phyloP scores from a whole-genome alignment of 176 grass and related monocot species.

The Phragmites australis region DNA sequence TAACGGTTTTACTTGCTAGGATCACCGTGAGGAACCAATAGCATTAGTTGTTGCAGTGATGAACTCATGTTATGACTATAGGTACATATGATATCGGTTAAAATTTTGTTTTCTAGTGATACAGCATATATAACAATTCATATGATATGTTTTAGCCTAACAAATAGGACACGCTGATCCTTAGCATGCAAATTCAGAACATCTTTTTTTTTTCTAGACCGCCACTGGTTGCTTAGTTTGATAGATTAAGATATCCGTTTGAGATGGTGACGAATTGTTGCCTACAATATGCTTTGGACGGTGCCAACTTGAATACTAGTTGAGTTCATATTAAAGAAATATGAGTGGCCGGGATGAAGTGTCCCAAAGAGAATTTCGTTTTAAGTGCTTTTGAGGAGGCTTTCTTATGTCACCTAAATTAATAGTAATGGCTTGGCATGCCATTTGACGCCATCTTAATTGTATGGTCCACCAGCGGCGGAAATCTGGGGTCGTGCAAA shows the following conservation, averaged over 20 bases:
- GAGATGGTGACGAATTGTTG: not conserved
- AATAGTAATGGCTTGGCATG: not conserved
- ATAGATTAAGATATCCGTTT: not conserved
- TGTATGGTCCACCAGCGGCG: slow-evolving; percentile 1
- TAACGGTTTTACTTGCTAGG: too few species aligned
- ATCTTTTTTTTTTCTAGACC: too few species aligned
- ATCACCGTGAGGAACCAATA: too few species aligned
- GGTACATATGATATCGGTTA: too few species aligned
- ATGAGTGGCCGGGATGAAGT: not conserved
- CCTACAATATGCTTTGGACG: not conserved
- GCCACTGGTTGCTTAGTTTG: not conserved
- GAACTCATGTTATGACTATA: too few species aligned
- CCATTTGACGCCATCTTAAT: not conserved
- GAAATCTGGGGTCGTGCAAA: not conserved
- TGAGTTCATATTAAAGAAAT: not conserved
- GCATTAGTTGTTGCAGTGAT: too few species aligned
- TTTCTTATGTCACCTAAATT: not conserved
- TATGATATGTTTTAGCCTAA: too few species aligned
- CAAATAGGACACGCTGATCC: too few species aligned
- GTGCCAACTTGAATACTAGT: not conserved
- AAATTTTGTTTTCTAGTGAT: too few species aligned
- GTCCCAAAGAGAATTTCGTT: not conserved
- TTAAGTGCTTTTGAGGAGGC: not conserved
- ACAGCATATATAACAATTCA: too few species aligned
- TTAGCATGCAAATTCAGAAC: too few species aligned